Base-by-base conservation (phyloP, 202 grass and related monocot genomes). In the Tripidium arundinaceum region DNA sequence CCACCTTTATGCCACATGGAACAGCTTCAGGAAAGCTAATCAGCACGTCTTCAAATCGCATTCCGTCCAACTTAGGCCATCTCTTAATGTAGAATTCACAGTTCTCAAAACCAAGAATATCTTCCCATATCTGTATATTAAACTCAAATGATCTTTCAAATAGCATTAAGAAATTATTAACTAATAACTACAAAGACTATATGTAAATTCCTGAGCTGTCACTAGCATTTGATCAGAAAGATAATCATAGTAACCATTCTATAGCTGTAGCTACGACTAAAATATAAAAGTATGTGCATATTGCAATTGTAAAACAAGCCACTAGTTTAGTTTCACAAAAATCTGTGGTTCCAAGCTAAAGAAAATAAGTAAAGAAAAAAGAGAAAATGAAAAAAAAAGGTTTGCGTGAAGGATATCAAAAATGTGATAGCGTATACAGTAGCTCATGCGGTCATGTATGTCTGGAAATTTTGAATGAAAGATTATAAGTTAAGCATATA, bases 71-170 rank as follows among this genome's bases (percentile, higher is more conserved):
- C 71, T 90, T 86, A 18, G 91, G 76, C 91, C 88, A 93, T 78
- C 85, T 88, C 81, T 90, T 93, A 72, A 93, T 93, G 77, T 93
- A 93, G 80, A 93, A 93, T 62, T 93, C 91, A 62, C 87, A 90
- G 69, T 93, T 93, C 68, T 93, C 91, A 9, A 93, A 93, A 29
- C 91, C 91, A 81, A 93, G 88, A 39, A 93, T 93, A 81, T 93
- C 88, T 78, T 90, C 91, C 91, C 91, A 93, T 83, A 93, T 93
- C 91, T 93, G 83, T 37, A 27, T 25, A 69, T 74, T 69, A 19
- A 54, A 59, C n/a, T 76, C 71, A 64, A 84, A 77, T 88, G 41
- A 33, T 87, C 29, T 42, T 68, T 82, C 63, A 11, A 66, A 65
- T 24, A 66, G 46, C 13, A 52, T 22, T 66, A 14, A 81, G 11